Evolutionary conservation across 2,329 filamentous ascomycete genomes (phyloP), one percentile per base, ranked within the genome.

Genomic region (Fusarium cyanostomum): DNA sequence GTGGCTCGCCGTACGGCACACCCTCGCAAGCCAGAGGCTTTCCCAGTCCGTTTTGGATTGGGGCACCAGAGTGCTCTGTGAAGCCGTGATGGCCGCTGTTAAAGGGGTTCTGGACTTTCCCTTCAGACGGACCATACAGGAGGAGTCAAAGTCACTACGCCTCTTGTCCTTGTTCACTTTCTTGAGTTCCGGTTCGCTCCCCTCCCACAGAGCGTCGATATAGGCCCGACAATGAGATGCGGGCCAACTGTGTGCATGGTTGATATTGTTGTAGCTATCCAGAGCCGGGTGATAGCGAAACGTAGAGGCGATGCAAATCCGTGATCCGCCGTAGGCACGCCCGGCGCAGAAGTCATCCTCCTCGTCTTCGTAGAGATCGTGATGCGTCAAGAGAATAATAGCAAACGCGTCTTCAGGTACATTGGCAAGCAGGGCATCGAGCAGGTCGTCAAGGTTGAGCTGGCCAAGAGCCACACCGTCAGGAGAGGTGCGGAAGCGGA

Each of bases 341-440:
- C 88, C 89, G 63, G 87, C 90, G 60, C 84, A 87, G 70, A 91
- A 91, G 30, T 87, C 83, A 58, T 91, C 89, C 0, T 89, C 84
- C 0, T 88, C 84, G 48, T 83, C 82, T 68, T 90, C 86, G 70
- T 86, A 90, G 16, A 89, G 75, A 69, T 90, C 88, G 28, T 89
- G 83, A 35, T 86, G 75, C 1, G 84, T 74, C 0, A 90, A 68
- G 30, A 91, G 71, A 1, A 88, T 67, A 3, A 89, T 68, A 0
- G 87, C 79, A 59, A 87, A 87, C 0, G 87, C 88, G 69, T 90
- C 84, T 1, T 67, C 50, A 0, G 86, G 87, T 0, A 90, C 72
- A n/a, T 84, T 77, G 5, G 74, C 75, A 4, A 86, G 81, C 2
- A 84, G 79, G 0, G 78, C 81, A 64, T 90, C 86, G 1, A 90